Evolutionary conservation across 805 yeast species (phyloP).

Genomic region (Yarrowia porcina): DNA sequence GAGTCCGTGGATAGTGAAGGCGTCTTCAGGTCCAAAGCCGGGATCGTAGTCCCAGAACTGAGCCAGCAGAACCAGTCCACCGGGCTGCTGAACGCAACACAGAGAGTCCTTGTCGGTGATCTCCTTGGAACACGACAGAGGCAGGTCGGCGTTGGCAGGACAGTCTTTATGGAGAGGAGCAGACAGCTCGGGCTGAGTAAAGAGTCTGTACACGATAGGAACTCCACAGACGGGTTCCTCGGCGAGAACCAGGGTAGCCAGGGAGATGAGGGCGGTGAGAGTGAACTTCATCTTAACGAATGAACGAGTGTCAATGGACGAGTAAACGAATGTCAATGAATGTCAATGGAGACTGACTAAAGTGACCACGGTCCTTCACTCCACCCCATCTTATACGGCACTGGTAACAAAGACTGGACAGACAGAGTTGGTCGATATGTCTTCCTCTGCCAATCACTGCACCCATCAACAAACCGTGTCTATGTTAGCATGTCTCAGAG

Average conservation of each 20-base stretch:
- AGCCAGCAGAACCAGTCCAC: conserved; percentile 77
- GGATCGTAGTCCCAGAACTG: conserved; percentile 93
- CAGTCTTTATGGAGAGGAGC: conserved; percentile 35
- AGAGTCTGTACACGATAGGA: conserved; percentile 7
- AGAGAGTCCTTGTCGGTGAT: conserved; percentile 41
- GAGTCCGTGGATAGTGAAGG: conserved; percentile 78
- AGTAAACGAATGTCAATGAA: too few relatives aligned
- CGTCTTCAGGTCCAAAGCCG: conserved; percentile 63
- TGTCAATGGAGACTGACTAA: too few relatives aligned
- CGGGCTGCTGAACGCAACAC: conserved; percentile 85
- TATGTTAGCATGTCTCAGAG: conserved; percentile 4
- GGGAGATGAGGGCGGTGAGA: background rate
- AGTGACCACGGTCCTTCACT: too few relatives aligned
- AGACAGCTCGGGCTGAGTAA: conserved; percentile 6
- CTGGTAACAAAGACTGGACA: background rate
- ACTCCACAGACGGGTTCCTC: conserved; percentile 7
- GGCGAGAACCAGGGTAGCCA: background rate
- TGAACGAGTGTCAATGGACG: too few relatives aligned
- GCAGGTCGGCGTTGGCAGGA: conserved; percentile 34
- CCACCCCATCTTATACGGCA: too few relatives aligned
- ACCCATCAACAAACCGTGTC: conserved; percentile 11
- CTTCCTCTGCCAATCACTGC: conserved; percentile 11
- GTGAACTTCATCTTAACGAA: conserved; percentile 4
- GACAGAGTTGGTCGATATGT: background rate
- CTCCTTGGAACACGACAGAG: conserved; percentile 36